These are phyloP conservation scores for Wickerhamomyces alni DNA, from an alignment of 805 yeast species.

Conservation along the genomic window DNA sequence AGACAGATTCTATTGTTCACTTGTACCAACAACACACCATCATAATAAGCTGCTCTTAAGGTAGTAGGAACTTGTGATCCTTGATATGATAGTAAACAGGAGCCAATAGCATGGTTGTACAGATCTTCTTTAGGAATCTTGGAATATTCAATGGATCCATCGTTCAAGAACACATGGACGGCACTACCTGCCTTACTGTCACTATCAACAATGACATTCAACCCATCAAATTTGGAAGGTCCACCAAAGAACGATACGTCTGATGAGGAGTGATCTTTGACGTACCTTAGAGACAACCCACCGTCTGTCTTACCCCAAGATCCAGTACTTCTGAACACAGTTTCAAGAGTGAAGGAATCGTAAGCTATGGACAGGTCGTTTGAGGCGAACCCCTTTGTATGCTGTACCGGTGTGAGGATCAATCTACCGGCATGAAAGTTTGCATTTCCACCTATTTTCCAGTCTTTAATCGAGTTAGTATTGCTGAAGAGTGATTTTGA, in stretches of 20 bases:
- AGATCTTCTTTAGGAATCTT: constrained; percentile 17
- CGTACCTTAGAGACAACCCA: constrained; percentile 55
- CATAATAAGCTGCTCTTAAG: constrained; percentile 55
- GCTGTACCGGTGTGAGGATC: constrained; percentile 39
- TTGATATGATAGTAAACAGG: constrained; percentile 54
- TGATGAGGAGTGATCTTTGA: constrained; percentile 25
- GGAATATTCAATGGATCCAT: constrained; percentile 40
- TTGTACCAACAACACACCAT: constrained; percentile 53
- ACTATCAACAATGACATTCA: constrained; percentile 54
- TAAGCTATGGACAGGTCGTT: constrained; percentile 23
- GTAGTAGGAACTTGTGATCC: constrained; percentile 68
- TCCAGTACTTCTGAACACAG: constrained; percentile 59
- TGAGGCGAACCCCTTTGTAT: constrained; percentile 43
- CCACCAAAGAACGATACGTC: constrained; percentile 44
- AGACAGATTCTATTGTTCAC: constrained; percentile 67
- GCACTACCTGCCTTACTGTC: constrained; percentile 42
- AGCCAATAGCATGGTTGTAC: constrained; percentile 38
- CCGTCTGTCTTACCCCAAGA: constrained; percentile 41
- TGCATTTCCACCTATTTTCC: constrained; percentile 36
- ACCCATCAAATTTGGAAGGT: constrained; percentile 54
- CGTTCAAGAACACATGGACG: constrained; percentile 53
- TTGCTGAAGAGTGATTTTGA: too few species aligned
- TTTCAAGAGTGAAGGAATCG: constrained; percentile 51
- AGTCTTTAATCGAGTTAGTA: constrained; percentile 22
- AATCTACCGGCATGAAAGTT: constrained; percentile 47